Percentiles rank a stretch among this genome's conserved stretches.
These are phyloP conservation scores for Saturnispora quitensis DNA, from an alignment of 805 yeast genomes.

Conservation along the genomic window DNA sequence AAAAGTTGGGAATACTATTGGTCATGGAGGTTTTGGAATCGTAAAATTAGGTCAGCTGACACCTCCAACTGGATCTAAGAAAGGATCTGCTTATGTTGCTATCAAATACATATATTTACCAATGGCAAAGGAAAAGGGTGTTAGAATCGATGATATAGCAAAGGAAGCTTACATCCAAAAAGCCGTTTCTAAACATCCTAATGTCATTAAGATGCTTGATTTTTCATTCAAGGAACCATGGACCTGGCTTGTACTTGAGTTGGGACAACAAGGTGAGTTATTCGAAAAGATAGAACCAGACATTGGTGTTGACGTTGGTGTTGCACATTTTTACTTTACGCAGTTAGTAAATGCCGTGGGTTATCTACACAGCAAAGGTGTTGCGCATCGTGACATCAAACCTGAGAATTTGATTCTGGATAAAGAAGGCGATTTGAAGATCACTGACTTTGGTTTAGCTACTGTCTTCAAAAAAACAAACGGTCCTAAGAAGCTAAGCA, in stretches of 20 bases:
- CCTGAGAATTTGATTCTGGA: slow-evolving; percentile 64
- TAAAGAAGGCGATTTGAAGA: slow-evolving; percentile 52
- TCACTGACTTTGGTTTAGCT: slow-evolving; percentile 76
- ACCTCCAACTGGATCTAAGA: slow-evolving; percentile 8
- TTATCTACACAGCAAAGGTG: slow-evolving; percentile 53
- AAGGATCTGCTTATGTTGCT: slow-evolving; percentile 31
- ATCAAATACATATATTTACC: slow-evolving; percentile 44
- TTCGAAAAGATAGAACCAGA: slow-evolving; percentile 77
- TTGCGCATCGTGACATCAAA: slow-evolving; percentile 60
- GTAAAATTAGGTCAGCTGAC: slow-evolving; percentile 41
- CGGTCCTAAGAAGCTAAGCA: slow-evolving; percentile 39
- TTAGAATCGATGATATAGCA: slow-evolving; percentile 30
- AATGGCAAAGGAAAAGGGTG: slow-evolving; percentile 25
- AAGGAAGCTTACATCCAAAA: slow-evolving; percentile 53
- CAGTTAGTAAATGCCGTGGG: slow-evolving; percentile 55
- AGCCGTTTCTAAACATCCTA: slow-evolving; percentile 45
- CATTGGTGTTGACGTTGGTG: slow-evolving; percentile 53
- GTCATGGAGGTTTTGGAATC: slow-evolving; percentile 61
- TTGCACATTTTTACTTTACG: slow-evolving; percentile 60
- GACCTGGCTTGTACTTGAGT: slow-evolving; percentile 59
- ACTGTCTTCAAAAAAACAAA: slow-evolving; percentile 42
- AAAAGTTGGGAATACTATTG: slow-evolving; percentile 43
- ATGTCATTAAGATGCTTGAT: slow-evolving; percentile 46
- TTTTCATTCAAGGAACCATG: slow-evolving; percentile 47
- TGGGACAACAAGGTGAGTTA: slow-evolving; percentile 67